Evolutionary conservation across 2,329 filamentous ascomycete species (phyloP).

Genomic region (Aspergillus eucalypticola): DNA sequence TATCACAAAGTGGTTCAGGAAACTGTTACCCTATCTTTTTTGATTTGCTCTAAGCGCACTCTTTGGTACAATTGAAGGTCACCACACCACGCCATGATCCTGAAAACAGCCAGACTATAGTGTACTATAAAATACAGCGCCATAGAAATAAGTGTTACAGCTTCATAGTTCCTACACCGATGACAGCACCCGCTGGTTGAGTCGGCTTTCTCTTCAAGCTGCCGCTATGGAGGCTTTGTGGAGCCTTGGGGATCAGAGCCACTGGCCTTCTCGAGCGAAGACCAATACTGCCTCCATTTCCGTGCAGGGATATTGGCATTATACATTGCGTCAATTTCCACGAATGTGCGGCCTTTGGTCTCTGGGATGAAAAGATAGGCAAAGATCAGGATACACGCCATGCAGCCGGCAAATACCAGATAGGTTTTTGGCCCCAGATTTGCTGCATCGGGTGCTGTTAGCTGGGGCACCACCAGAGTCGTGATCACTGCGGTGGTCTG

Average conservation of each 20-base stretch:
- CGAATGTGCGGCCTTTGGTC: constrained; percentile 33
- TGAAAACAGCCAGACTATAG: neutral
- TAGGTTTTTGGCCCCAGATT: constrained; percentile 37
- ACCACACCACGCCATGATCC: too few species aligned
- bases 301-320: constrained; percentile 32
- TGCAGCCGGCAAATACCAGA: constrained; percentile 37
- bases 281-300: constrained; percentile 35
- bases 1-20: neutral
- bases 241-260: neutral
- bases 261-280: constrained; percentile 9
- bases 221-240: neutral
- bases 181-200: neutral
- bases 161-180: neutral
- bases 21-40: neutral
- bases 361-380: constrained; percentile 34
- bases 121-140: neutral
- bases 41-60: neutral
- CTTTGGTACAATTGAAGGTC: neutral
- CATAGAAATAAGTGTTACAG: neutral
- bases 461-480: constrained; percentile 40
- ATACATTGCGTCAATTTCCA: constrained; percentile 39
- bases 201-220: neutral
- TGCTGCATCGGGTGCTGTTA: constrained; percentile 37
- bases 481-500: constrained; percentile 42
- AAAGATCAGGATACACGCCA: constrained; percentile 32